Evolutionary conservation across 192 early-diverging fungal species (phyloP).

Genomic region (Backusella tarrabulga): DNA sequence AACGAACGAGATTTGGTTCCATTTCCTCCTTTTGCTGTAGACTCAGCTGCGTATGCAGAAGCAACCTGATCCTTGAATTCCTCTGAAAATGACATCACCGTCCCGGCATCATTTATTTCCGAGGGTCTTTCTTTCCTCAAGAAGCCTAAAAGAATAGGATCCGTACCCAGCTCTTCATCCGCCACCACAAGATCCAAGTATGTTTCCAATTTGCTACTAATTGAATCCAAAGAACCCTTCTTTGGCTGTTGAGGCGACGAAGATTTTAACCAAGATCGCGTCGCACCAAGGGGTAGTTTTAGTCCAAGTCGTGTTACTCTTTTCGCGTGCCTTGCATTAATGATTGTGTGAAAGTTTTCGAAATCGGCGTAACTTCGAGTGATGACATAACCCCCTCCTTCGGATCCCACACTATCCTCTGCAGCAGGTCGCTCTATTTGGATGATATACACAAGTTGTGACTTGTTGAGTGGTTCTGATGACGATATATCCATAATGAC

Average conservation of each 20-base stretch:
- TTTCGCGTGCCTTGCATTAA: conserved; percentile 17
- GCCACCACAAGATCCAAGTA: conserved; percentile 25
- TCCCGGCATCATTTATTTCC: background rate
- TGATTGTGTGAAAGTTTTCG: conserved; percentile 24
- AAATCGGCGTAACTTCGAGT: conserved; percentile 33
- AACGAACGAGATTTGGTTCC: background rate
- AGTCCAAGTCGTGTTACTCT: conserved; percentile 18
- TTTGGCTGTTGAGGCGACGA: background rate
- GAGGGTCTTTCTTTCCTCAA: conserved; percentile 27
- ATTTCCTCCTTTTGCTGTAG: background rate
- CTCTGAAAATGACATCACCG: background rate
- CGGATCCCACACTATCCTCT: conserved; percentile 12
- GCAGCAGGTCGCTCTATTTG: conserved; percentile 36
- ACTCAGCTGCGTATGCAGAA: background rate
- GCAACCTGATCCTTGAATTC: background rate
- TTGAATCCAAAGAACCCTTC: background rate
- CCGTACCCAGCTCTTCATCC: conserved; percentile 24
- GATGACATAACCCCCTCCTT: conserved; percentile 37
- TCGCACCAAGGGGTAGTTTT: conserved; percentile 21
- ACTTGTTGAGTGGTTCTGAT: background rate
- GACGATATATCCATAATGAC: conserved; percentile 26
- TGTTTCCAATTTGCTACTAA: conserved; percentile 9
- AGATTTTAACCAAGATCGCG: conserved; percentile 22
- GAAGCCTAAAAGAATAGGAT: conserved; percentile 20
- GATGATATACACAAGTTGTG: conserved; percentile 19